Base-by-base conservation (phyloP, 257 asterid species). In the Solanum clarkiae region DNA sequence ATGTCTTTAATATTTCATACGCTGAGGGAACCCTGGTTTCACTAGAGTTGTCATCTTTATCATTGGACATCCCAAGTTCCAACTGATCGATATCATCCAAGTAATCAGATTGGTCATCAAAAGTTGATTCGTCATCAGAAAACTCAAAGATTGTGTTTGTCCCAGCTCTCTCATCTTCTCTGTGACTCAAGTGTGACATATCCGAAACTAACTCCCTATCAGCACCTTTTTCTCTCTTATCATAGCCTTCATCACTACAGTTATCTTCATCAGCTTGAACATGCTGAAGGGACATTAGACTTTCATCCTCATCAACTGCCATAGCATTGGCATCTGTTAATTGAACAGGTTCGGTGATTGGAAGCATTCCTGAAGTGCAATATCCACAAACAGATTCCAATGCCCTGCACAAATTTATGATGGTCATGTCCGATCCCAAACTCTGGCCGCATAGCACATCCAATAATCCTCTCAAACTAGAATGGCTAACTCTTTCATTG, bases 21-120 rank as follows among this genome's bases (percentile, higher is more conserved):
- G 97, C 98, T 9, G 98, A 92, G 47, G 98, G 99, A 59, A 77
- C 66, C 69, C 81, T 88, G 20, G 89, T 60, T 85, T 83, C 89
- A 22, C 49, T 49, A 66, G 84, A 84, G 59, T 91, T 90, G 74
- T 85, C 91, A 16, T 4, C 86, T 51, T 85, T 92, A 71, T 82
- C 87, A 55, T 80, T 84, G 40, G 89, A 88, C 80, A 84, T 59
- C 59, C 89, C 84, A 36, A 65, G 82, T 49, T 85, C 91, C 80
- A 91, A 84, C 49, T 84, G 92, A 77, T 89, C 91, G 42, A 70
- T 65, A 32, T 83, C 85, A 45, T 90, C 92, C 16, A 86, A 88
- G 32, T 81, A 77, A 81, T 86, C 86, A 53, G 42, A 53, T 84
- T 91, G 12, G 26, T 80, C 86, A 49, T 74, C 75, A 6, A 86